Evolutionary conservation across 257 asterid species (phyloP).

Genomic region (Lantana camara): DNA sequence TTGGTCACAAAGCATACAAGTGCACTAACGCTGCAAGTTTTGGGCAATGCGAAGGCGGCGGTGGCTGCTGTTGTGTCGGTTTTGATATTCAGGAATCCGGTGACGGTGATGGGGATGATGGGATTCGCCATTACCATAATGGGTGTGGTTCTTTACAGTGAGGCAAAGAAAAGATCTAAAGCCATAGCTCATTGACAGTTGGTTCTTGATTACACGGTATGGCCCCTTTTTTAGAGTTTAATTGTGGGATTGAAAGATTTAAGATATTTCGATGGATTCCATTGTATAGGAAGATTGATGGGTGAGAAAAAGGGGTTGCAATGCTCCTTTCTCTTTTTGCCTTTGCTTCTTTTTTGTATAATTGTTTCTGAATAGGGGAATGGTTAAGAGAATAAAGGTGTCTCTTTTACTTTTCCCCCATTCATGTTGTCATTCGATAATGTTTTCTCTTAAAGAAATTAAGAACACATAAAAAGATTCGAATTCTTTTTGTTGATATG

Average conservation of each 20-base stretch:
- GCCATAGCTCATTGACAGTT: conserved; percentile 67
- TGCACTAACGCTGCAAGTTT: conserved; percentile 84
- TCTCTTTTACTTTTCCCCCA: conserved; percentile 69
- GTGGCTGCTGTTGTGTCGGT: conserved; percentile 96
- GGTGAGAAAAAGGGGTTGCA: conserved; percentile 33
- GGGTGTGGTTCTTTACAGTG: conserved; percentile 97
- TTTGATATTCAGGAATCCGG: conserved; percentile 90
- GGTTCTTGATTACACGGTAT: conserved; percentile 18
- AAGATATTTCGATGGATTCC: conserved; percentile 30
- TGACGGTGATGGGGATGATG: conserved; percentile 88
- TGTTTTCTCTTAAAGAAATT: conserved; percentile 34
- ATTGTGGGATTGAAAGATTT: conserved; percentile 31
- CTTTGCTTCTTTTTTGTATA: conserved; percentile 40
- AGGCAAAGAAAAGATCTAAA: conserved; percentile 90
- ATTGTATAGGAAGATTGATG: conserved; percentile 61
- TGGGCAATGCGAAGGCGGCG: conserved; percentile 98
- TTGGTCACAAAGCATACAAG: conserved; percentile 95
- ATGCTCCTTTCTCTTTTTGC: conserved; percentile 32
- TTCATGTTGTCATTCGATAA: conserved; percentile 36
- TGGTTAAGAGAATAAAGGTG: conserved; percentile 63
- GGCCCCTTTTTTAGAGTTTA: conserved; percentile 29
- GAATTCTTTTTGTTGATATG: conserved; percentile 45
- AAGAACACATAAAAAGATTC: conserved; percentile 32
- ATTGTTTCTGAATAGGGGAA: conserved; percentile 46
- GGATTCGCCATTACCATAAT: conserved; percentile 86